Percentiles rank a stretch among this genome's conserved stretches.
These are phyloP conservation scores for Trypanosoma theileri DNA, from an alignment of 208 protist genomes.

Conservation along the genomic window DNA sequence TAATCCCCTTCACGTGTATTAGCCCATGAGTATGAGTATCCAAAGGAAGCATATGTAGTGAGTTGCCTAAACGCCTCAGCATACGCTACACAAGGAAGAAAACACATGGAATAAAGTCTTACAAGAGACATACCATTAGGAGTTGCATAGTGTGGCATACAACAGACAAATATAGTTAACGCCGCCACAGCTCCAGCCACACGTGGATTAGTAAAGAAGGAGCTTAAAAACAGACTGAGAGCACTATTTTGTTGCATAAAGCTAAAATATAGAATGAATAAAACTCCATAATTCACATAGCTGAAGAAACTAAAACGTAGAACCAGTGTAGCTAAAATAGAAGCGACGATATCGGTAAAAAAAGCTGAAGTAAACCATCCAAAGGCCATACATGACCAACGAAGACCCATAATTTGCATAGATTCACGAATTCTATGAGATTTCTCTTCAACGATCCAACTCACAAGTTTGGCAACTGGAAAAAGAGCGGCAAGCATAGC, in stretches of 20 bases:
- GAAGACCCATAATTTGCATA: constrained; percentile 90
- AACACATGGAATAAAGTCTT: constrained; percentile 42
- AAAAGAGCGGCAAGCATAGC: constrained; percentile 71
- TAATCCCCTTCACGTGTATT: constrained; percentile 41
- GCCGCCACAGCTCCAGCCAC: constrained; percentile 59
- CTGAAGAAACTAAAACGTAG: constrained; percentile 62
- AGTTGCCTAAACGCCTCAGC: constrained; percentile 48
- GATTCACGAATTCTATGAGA: constrained; percentile 68
- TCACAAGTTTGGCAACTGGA: constrained; percentile 58
- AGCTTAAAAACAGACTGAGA: constrained; percentile 68
- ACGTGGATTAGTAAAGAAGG: constrained; percentile 78
- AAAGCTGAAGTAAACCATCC: constrained; percentile 71
- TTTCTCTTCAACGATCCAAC: constrained; percentile 82
- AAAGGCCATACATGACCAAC: constrained; percentile 59
- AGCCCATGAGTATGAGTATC: constrained; percentile 40
- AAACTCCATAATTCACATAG: constrained; percentile 53
- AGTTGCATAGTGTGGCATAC: constrained; percentile 67
- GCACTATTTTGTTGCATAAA: constrained; percentile 74
- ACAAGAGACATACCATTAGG: constrained; percentile 49
- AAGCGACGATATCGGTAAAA: constrained; percentile 57
- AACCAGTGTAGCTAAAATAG: constrained; percentile 53
- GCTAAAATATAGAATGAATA: constrained; percentile 75
- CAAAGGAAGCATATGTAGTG: constrained; percentile 50
- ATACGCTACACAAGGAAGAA: constrained; percentile 71
- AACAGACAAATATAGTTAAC: constrained; percentile 68